phyloP scores from a whole-genome alignment of 2,329 filamentous ascomycete species.

The Verticillium isaacii region DNA sequence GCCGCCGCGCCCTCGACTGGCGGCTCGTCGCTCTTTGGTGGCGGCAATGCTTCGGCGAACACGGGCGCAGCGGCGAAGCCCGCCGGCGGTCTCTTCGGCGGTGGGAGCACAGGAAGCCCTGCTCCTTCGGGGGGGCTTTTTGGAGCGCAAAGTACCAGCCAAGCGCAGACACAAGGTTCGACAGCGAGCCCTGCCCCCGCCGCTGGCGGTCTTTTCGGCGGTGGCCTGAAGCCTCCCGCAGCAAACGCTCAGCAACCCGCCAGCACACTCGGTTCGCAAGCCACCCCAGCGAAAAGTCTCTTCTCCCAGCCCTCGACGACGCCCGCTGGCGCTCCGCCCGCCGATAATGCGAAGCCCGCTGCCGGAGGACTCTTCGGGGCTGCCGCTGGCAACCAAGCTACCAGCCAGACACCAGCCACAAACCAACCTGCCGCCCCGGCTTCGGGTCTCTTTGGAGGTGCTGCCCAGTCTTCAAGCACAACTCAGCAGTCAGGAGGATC shows the following conservation, averaged over 20 bases:
- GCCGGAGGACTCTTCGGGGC: constrained; percentile 25
- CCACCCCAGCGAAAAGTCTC: constrained; percentile 43
- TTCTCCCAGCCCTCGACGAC: constrained; percentile 48
- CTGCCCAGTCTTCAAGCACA: constrained; percentile 18
- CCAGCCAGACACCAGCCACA: constrained; percentile 13
- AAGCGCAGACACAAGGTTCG: constrained; percentile 11
- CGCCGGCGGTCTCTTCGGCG: constrained; percentile 13
- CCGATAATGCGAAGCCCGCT: constrained; percentile 24
- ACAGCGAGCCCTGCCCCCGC: constrained; percentile 14
- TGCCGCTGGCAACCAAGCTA: constrained; percentile 6
- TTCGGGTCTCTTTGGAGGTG: constrained; percentile 23
- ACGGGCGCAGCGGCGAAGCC: constrained; percentile 15
- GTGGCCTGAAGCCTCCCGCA: constrained; percentile 7
- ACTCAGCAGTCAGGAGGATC: constrained; percentile 14
- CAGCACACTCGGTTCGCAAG: constrained; percentile 16
- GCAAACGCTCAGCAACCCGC: constrained; percentile 8
- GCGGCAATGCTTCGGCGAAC: constrained; percentile 9
- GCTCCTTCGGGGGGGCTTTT: constrained; percentile 21
- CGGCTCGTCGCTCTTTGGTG: constrained; percentile 8
- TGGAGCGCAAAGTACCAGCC: constrained; percentile 14
- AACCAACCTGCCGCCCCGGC: constrained; percentile 15
- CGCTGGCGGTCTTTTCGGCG: constrained; percentile 11
- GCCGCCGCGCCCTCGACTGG: background rate
- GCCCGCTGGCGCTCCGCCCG: constrained; percentile 49
- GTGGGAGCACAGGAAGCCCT: constrained; percentile 17